Evolutionary conservation across 2,329 filamentous ascomycete species (phyloP).

Genomic region (Diaporthe aspalathi): DNA sequence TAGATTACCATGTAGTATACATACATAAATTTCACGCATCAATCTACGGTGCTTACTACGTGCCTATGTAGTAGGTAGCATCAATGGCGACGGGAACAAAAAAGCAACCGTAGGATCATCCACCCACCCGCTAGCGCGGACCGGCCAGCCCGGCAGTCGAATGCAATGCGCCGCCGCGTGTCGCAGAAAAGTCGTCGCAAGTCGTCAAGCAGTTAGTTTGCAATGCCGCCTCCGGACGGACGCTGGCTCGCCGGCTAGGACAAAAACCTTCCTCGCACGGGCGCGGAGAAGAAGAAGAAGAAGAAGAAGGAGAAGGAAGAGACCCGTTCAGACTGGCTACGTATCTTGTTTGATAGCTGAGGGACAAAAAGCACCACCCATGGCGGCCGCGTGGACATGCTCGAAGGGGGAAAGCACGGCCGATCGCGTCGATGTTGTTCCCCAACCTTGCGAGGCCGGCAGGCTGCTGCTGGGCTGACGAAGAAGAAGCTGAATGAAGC

Average conservation of each 20-base stretch:
- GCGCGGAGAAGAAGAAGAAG: neutral
- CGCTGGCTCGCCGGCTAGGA: too few species aligned
- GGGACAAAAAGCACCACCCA: too few species aligned
- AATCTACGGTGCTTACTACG: too few species aligned
- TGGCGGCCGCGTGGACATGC: slow-evolving; percentile 26
- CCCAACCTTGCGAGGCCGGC: neutral
- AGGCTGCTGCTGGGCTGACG: too few species aligned
- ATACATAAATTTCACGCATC: too few species aligned
- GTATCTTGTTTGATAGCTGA: too few species aligned
- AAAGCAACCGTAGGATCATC: slow-evolving; percentile 11
- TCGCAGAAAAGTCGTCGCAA: neutral
- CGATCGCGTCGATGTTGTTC: slow-evolving; percentile 12
- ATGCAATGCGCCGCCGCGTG: too few species aligned
- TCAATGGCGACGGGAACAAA: neutral
- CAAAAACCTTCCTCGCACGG: too few species aligned
- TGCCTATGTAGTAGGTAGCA: neutral
- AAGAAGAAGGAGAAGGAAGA: too few species aligned
- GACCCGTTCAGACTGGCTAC: too few species aligned
- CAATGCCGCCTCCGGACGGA: neutral
- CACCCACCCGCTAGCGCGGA: neutral
- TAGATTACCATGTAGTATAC: neutral
- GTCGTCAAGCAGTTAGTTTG: neutral
- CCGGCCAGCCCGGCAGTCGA: slow-evolving; percentile 16
- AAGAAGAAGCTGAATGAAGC: neutral
- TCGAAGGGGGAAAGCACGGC: slow-evolving; percentile 12